phyloP scores from a whole-genome alignment of 352 stramenopile genomes.

The Globisporangium barbulae region DNA sequence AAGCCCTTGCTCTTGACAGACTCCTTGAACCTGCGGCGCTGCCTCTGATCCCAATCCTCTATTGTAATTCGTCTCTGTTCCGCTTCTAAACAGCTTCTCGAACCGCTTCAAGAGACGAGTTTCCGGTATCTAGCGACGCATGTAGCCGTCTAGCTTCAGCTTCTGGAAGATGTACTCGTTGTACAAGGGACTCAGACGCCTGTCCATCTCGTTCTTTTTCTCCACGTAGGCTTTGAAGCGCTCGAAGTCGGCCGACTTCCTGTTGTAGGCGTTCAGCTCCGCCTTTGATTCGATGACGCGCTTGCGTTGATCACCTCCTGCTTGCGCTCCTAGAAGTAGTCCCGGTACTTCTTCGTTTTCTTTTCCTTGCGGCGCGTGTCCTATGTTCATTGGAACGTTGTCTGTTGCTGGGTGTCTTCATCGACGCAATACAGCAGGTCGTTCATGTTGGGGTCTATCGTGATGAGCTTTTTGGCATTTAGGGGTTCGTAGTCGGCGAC shows the following conservation, averaged over 20 bases:
- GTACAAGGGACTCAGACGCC: not conserved
- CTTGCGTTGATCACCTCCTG: too few species aligned
- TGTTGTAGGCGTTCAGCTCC: not conserved
- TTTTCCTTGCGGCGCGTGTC: too few species aligned
- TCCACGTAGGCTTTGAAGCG: not conserved
- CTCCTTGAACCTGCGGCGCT: too few species aligned
- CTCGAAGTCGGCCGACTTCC: not conserved
- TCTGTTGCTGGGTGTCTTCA: too few species aligned
- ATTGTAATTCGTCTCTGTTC: not conserved
- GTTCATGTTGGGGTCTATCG: not conserved
- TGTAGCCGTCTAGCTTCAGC: not conserved
- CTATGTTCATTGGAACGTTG: too few species aligned
- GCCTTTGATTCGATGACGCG: too few species aligned
- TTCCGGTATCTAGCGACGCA: not conserved
- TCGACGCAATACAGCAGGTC: too few species aligned
- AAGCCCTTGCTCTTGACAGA: too few species aligned
- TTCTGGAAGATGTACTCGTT: not conserved
- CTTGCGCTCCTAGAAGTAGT: too few species aligned
- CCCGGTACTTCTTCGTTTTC: too few species aligned
- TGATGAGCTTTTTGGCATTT: not conserved
- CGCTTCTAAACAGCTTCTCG: not conserved
- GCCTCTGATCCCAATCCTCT: too few species aligned
- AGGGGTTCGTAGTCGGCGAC: not conserved
- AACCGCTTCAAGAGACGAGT: not conserved
- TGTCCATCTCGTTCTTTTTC: not conserved